Percentiles rank a stretch among this genome's conserved stretches.
Evolutionary conservation across 2,329 filamentous ascomycete species (phyloP).

Genomic region (Pseudocercospora macadamiae): DNA sequence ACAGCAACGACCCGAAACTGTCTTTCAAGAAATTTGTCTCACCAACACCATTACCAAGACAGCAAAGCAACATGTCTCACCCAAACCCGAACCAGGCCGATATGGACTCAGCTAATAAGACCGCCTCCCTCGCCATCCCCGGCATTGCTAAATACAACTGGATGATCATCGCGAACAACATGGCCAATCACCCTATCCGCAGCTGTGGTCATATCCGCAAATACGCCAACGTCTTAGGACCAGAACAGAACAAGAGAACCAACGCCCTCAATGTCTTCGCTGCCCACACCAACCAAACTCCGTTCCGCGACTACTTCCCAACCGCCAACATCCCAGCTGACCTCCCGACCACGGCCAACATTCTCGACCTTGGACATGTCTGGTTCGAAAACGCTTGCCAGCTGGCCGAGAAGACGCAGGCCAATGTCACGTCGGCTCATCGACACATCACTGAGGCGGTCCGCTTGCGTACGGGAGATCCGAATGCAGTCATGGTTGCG

Average conservation of each 20-base stretch:
- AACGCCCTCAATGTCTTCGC: background rate
- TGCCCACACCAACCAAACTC: background rate
- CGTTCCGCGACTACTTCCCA: background rate
- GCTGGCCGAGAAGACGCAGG: background rate
- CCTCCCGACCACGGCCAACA: background rate
- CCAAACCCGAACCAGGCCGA: no score
- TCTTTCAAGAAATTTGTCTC: no score
- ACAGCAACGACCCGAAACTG: no score
- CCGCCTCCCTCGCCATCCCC: no score
- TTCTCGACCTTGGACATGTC: background rate
- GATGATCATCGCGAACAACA: no score
- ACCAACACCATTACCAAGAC: no score
- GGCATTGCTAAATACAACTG: no score
- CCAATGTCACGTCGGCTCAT: background rate
- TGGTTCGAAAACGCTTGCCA: background rate
- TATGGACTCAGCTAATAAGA: no score
- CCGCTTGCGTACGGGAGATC: background rate
- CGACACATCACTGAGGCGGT: background rate
- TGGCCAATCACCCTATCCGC: background rate
- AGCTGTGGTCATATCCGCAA: background rate
- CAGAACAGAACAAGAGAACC: background rate
- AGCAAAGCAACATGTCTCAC: no score
- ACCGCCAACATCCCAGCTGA: background rate
- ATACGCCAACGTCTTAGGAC: background rate
- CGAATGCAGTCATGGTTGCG: background rate